A percentile compares a stretch with the other conserved stretches of the same genome.
Conservation (phyloP, 768 basidiomycete genomes). For the Russula earlei region DNA sequence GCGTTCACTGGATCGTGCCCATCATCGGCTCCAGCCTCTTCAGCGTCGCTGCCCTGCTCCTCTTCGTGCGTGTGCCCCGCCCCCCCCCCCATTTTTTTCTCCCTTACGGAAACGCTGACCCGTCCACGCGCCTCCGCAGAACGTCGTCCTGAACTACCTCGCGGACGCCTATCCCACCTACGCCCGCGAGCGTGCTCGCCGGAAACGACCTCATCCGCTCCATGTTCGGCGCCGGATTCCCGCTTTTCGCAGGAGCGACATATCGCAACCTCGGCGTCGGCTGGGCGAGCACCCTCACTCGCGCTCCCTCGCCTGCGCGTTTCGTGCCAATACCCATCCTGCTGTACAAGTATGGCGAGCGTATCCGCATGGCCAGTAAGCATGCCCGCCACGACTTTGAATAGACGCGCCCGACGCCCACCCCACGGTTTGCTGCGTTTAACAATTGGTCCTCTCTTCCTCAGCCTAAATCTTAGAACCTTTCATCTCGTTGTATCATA, state of each 20-base stretch:
- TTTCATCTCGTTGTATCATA: no score
- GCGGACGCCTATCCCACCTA: conserved; percentile 27
- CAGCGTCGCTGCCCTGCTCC: conserved; percentile 26
- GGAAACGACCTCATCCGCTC: conserved; percentile 30
- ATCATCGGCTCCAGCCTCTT: conserved; percentile 29
- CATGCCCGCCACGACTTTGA: conserved; percentile 19
- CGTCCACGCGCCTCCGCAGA: no score
- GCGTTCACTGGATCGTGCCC: conserved; percentile 30
- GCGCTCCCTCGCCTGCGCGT: conserved; percentile 23
- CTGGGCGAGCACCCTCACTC: conserved; percentile 23
- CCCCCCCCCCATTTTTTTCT: conserved; percentile 21
- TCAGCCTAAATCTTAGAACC: no score
- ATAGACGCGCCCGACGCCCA: background rate
- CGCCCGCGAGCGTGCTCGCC: conserved; percentile 28
- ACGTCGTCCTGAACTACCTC: conserved; percentile 26
- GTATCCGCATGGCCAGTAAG: conserved; percentile 16
- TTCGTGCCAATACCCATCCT: conserved; percentile 23
- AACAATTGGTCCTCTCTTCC: no score
- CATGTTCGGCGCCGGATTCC: conserved; percentile 17
- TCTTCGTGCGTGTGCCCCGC: conserved; percentile 22
- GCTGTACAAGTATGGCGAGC: conserved; percentile 15
- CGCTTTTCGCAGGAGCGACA: conserved; percentile 21
- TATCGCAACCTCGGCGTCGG: conserved; percentile 24
- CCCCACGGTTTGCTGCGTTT: no score
- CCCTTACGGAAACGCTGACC: no score